Base-by-base conservation (phyloP, 73 alveolate genomes). In the Tetrahymena elliotti region DNA sequence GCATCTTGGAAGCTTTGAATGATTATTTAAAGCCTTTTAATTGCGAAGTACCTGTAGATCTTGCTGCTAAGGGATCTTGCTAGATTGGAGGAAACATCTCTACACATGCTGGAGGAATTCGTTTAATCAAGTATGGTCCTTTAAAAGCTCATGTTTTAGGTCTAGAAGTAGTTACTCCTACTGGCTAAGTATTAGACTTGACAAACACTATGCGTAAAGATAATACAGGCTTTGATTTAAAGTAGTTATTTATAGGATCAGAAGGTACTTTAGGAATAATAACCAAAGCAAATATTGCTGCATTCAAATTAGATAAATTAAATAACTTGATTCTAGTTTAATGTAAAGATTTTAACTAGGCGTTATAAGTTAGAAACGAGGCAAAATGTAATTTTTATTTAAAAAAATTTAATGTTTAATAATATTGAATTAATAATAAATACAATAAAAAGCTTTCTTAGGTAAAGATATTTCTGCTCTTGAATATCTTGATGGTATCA, bases 51-150 rank as follows among this genome's bases (percentile, higher is more conserved):
- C 99, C 99, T 53, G 52, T 98, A 41, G 99, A 98, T 94, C 94
- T 98, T 6, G 99, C 99, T 35, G 99, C 99, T 20, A 98, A 98
- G 93, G 99, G 99, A 10, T 93, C 98, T 16, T 98, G 99, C 94
- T 93, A 96, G 52, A 96, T 98, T 35, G 99, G 99, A 1, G 99
- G 99, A 18, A 98, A 98, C 93, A 95, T 98, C 24, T 96, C 99
- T 13, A 98, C 99, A 1, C 96, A 98, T 97, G 99, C 99, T 20
- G 99, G 99, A 68, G 99, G 99, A 10, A 95, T 97, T 37, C 96
- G 98, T 94, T 96, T 97, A 36, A 94, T 98, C 20, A 97, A 95
- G 95, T 96, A 98, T 95, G 99, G 99, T 88, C 94, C 98, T 13
- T 93, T 98, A 33, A 98, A 97, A 84, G 99, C 98, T 27, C 96